These are phyloP conservation scores for Notholithocarpus densiflorus DNA, from an alignment of 306 rosid genomes.

Conservation along the genomic window DNA sequence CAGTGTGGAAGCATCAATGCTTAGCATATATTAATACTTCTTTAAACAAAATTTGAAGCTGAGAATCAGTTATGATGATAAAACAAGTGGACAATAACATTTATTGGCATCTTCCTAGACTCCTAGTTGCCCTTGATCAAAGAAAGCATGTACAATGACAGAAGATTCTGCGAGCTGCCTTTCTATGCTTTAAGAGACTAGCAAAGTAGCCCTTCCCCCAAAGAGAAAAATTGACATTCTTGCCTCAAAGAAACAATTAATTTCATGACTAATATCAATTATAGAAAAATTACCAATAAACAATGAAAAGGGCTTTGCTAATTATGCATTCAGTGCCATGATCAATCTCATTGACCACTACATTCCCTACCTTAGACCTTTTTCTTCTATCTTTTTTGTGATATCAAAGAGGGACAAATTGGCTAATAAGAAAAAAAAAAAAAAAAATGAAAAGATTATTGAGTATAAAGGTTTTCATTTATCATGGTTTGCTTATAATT, in stretches of 20 bases:
- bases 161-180: neutral
- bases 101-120: no score
- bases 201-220: neutral
- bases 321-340: neutral
- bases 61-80: neutral
- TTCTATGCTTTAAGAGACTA: neutral
- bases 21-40: neutral
- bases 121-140: no score
- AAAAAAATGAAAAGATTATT: neutral
- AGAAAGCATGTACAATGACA: no score
- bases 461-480: no score
- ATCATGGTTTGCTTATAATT: no score
- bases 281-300: neutral
- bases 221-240: neutral
- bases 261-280: neutral
- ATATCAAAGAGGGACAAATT: neutral
- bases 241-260: neutral
- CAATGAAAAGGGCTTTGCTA: neutral
- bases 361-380: neutral
- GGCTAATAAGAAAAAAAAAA: neutral
- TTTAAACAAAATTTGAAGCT: neutral
- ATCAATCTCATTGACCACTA: neutral
- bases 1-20: neutral
- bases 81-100: neutral
- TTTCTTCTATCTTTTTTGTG: neutral